A percentile compares a stretch with the other conserved stretches of the same genome.
Evolutionary conservation across 495 filamentous ascomycete genomes (phyloP).

Genomic region (Penicillium nucicola): DNA sequence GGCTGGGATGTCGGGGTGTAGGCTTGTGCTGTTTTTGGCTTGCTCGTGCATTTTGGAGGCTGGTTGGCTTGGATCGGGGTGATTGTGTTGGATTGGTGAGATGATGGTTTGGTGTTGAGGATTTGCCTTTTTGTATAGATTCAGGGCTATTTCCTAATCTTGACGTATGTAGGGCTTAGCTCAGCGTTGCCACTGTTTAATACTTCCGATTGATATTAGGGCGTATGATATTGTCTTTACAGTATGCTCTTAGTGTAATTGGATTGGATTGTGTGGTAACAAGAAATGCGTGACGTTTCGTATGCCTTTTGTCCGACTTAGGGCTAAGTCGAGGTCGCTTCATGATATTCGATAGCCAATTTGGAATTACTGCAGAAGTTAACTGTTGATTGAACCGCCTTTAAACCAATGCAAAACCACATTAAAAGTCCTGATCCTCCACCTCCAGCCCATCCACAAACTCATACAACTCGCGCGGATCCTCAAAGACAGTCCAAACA

Average conservation of each 20-base stretch:
- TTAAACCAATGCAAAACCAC: neutral
- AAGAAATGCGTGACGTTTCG: neutral
- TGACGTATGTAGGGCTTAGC: conserved; percentile 20
- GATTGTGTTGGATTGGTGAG: too few relatives aligned
- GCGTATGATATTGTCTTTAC: neutral
- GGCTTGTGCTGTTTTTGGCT: neutral
- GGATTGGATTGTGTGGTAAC: neutral
- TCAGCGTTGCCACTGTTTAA: conserved; percentile 3
- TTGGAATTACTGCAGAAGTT: too few relatives aligned
- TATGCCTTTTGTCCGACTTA: neutral
- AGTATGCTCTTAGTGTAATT: neutral
- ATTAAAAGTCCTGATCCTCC: conserved; percentile 16
- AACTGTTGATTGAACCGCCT: too few relatives aligned
- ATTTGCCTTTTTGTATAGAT: conserved; percentile 8
- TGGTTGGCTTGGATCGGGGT: neutral
- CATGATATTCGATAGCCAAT: too few relatives aligned
- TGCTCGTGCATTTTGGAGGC: neutral
- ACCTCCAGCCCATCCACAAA: conserved; percentile 43
- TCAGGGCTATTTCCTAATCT: conserved; percentile 10
- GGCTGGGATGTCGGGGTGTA: conserved; percentile 1
- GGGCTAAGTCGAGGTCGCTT: neutral
- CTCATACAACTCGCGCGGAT: conserved; percentile 61
- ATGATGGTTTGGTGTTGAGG: neutral
- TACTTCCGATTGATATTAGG: neutral
- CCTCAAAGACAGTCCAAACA: conserved; percentile 77